Percentiles rank a stretch among this genome's conserved stretches.
These are phyloP conservation scores for Ramularia collo-cygni DNA, from an alignment of 2,329 filamentous ascomycete genomes.

Conservation along the genomic window DNA sequence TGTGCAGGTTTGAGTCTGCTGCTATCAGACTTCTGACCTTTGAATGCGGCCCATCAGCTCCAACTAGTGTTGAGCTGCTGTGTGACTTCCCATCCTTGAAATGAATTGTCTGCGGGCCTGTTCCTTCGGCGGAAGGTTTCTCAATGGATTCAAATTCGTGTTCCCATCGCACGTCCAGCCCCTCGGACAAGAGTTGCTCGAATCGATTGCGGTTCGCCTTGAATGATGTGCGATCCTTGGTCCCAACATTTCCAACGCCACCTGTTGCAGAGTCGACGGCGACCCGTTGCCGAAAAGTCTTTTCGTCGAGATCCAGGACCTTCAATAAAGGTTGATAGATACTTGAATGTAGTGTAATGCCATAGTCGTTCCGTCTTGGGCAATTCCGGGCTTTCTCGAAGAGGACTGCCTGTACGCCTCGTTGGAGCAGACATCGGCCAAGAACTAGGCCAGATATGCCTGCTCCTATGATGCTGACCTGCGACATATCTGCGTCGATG, in stretches of 20 bases:
- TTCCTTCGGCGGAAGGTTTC: not conserved
- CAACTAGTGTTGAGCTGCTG: slow-evolving; percentile 26
- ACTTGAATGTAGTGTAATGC: slow-evolving; percentile 33
- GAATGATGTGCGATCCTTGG: slow-evolving; percentile 16
- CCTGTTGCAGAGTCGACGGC: slow-evolving; percentile 28
- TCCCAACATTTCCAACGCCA: slow-evolving; percentile 21
- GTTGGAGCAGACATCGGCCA: slow-evolving; percentile 29
- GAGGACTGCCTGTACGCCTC: slow-evolving; percentile 28
- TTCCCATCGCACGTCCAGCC: slow-evolving; percentile 32
- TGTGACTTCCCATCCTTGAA: slow-evolving; percentile 6
- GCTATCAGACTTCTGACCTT: slow-evolving; percentile 24
- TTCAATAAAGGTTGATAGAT: slow-evolving; percentile 30
- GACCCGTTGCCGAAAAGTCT: slow-evolving; percentile 25
- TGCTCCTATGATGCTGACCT: slow-evolving; percentile 39
- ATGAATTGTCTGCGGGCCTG: not conserved
- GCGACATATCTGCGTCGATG: slow-evolving; percentile 19
- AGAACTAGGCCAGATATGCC: slow-evolving; percentile 41
- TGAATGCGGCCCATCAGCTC: slow-evolving; percentile 36
- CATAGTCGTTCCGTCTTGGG: slow-evolving; percentile 30
- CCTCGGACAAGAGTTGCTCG: slow-evolving; percentile 31
- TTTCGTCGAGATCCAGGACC: slow-evolving; percentile 28
- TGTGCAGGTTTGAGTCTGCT: slow-evolving; percentile 21
- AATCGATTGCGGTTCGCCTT: slow-evolving; percentile 33
- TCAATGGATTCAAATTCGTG: slow-evolving; percentile 18
- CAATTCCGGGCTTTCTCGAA: slow-evolving; percentile 29